Conservation (phyloP, 169 alveolate species). For the Toxoplasma gondii region DNA sequence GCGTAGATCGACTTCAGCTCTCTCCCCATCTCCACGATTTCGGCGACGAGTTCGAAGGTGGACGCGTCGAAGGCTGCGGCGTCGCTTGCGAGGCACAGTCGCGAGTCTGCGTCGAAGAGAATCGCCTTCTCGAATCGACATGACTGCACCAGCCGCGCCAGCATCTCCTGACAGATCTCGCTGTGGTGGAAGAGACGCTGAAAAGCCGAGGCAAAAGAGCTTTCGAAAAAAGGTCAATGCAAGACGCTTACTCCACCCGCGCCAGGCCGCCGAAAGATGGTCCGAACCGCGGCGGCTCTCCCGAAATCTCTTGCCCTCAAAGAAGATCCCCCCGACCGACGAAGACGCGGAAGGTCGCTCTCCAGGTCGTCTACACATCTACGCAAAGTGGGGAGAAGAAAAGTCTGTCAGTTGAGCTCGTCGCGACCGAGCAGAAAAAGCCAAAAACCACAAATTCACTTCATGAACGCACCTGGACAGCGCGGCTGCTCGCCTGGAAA, state of each 20-base stretch:
- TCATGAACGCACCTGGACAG: slow-evolving; percentile 76
- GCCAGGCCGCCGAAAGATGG: too few relatives aligned
- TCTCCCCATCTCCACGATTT: slow-evolving; percentile 89
- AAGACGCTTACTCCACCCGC: not conserved
- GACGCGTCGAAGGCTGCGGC: slow-evolving; percentile 80
- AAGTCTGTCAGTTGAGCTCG: too few relatives aligned
- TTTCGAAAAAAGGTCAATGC: not conserved
- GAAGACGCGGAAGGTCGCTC: too few relatives aligned
- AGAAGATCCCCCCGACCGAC: too few relatives aligned
- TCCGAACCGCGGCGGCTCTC: too few relatives aligned
- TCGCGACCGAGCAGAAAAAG: too few relatives aligned
- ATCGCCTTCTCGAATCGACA: slow-evolving; percentile 89
- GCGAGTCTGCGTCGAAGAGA: slow-evolving; percentile 85
- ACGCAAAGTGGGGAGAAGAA: too few relatives aligned
- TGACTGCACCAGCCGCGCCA: slow-evolving; percentile 74
- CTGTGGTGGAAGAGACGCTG: slow-evolving; percentile 82
- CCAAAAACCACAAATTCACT: too few relatives aligned
- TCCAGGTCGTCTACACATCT: too few relatives aligned
- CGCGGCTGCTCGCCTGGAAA: slow-evolving; percentile 87
- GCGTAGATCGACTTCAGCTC: slow-evolving; percentile 90
- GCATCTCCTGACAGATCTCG: slow-evolving; percentile 71
- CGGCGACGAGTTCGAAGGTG: slow-evolving; percentile 86
- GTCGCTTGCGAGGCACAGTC: slow-evolving; percentile 85
- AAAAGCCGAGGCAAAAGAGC: not conserved
- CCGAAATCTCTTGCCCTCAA: too few relatives aligned